Conservation (phyloP, 257 asterid genomes). For the Capsicum chinense region DNA sequence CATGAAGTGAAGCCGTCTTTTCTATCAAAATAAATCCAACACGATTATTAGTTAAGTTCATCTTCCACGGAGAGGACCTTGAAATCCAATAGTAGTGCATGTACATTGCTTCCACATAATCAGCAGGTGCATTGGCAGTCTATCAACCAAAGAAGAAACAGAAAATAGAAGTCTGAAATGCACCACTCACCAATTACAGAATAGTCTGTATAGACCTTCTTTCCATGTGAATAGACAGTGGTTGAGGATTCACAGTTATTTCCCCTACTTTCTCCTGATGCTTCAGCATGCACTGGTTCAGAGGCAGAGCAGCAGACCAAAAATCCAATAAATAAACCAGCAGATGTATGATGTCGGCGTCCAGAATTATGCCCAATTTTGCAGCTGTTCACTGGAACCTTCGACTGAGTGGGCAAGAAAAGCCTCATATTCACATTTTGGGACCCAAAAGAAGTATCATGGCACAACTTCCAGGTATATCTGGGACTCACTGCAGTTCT, state of each 20-base stretch:
- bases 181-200: constrained; percentile 65
- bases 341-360: constrained; percentile 46
- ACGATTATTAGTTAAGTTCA: neutral
- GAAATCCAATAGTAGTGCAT: neutral
- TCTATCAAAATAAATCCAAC: constrained; percentile 26
- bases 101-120: constrained; percentile 18
- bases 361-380: constrained; percentile 48
- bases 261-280: constrained; percentile 46
- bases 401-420: constrained; percentile 48
- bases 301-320: constrained; percentile 68
- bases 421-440: constrained; percentile 49
- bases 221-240: constrained; percentile 54
- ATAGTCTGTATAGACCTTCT: constrained; percentile 69
- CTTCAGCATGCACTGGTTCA: constrained; percentile 65
- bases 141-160: neutral
- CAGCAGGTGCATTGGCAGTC: neutral
- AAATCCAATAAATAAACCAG: constrained; percentile 57
- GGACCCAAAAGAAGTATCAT: constrained; percentile 47
- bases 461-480: constrained; percentile 36
- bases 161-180: neutral
- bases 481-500: constrained; percentile 43
- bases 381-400: constrained; percentile 40
- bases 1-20: constrained; percentile 36
- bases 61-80: neutral
- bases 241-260: constrained; percentile 37